Conservation (phyloP, 345 rosid species). For the Noccaea caerulescens region DNA sequence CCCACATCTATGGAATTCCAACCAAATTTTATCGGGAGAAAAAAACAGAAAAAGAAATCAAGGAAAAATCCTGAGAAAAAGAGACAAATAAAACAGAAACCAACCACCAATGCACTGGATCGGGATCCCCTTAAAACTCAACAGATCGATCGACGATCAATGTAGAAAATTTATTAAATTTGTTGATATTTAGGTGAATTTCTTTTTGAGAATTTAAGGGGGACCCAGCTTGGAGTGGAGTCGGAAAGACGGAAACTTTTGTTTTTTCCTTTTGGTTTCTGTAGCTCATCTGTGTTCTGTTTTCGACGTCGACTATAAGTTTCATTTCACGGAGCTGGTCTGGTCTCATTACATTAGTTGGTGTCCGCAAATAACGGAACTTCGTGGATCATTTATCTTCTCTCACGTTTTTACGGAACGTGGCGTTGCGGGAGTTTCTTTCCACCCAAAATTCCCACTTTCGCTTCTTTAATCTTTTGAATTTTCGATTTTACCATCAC, state of each 20-base stretch:
- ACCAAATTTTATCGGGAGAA: conserved; percentile 18
- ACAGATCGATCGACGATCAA: conserved; percentile 34
- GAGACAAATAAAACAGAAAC: neutral
- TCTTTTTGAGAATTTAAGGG: conserved; percentile 20
- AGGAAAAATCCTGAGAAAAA: neutral
- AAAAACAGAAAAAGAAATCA: neutral
- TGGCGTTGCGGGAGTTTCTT: neutral
- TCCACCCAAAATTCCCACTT: neutral
- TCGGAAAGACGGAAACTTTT: conserved; percentile 29
- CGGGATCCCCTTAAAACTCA: conserved; percentile 34
- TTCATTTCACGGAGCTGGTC: conserved; percentile 23
- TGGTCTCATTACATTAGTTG: conserved; percentile 7
- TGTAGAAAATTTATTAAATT: neutral
- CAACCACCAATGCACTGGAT: conserved; percentile 15
- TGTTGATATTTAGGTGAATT: neutral
- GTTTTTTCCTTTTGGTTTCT: neutral
- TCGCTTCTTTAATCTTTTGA: neutral
- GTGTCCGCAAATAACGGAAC: conserved; percentile 21
- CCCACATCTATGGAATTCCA: conserved; percentile 60
- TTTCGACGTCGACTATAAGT: neutral
- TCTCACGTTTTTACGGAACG: conserved; percentile 1
- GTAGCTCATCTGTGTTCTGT: neutral
- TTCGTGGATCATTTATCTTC: neutral
- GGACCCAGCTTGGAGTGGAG: conserved; percentile 32
- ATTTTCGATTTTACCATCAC: neutral